phyloP scores from a whole-genome alignment of 768 basidiomycete genomes.

The Podaxis mareebaensis region DNA sequence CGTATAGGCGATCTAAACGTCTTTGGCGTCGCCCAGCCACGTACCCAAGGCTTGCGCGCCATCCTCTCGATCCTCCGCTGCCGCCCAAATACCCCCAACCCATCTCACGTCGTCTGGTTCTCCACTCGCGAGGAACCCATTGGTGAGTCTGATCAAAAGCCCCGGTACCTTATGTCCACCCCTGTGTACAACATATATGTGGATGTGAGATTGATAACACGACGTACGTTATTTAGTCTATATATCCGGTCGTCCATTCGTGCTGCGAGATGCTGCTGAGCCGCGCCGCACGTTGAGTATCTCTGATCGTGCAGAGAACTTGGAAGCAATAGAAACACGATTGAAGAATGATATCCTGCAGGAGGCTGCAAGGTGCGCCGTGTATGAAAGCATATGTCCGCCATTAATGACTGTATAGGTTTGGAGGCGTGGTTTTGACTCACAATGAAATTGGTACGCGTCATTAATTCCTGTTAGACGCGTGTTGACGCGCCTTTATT shows the following conservation, averaged over 20 bases:
- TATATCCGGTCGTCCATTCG: constrained; percentile 91
- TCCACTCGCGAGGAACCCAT: constrained; percentile 96
- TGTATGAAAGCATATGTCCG: neutral
- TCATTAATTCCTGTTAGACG: neutral
- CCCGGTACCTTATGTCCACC: neutral
- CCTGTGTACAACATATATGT: neutral
- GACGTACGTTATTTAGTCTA: constrained; percentile 52
- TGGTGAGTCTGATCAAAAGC: constrained; percentile 48
- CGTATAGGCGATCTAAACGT: constrained; percentile 81
- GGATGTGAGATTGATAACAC: neutral
- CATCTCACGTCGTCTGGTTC: constrained; percentile 90
- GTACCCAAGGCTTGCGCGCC: constrained; percentile 86
- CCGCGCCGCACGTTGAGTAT: constrained; percentile 77
- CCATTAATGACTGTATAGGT: constrained; percentile 42
- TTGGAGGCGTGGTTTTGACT: constrained; percentile 87
- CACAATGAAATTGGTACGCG: constrained; percentile 86
- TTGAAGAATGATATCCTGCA: constrained; percentile 89
- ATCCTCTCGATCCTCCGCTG: constrained; percentile 85
- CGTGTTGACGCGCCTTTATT: neutral
- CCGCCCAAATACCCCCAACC: constrained; percentile 59
- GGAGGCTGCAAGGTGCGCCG: constrained; percentile 67
- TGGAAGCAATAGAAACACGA: constrained; percentile 89
- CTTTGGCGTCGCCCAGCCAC: constrained; percentile 94
- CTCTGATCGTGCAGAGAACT: constrained; percentile 91
- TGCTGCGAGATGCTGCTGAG: constrained; percentile 83